Percentiles rank a stretch among this genome's conserved stretches.
Conservation (phyloP, 164 flowering plant species). For the Cinnamomum chago region DNA sequence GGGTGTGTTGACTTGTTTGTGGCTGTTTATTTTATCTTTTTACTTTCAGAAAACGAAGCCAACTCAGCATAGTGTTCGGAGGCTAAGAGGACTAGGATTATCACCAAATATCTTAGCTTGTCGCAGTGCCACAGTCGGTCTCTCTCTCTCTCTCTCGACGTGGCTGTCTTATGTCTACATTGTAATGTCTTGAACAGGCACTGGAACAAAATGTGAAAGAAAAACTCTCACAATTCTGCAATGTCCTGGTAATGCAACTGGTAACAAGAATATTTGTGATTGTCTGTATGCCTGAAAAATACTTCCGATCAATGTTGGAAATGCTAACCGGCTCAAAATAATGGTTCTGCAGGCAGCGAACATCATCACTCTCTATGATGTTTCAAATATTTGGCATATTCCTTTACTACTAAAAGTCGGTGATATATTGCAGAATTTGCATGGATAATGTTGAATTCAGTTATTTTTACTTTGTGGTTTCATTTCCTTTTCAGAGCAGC, state of each 20-base stretch:
- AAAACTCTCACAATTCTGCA: slow-evolving; percentile 86
- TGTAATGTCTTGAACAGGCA: slow-evolving; percentile 40
- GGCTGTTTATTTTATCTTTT: not conserved
- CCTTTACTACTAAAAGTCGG: slow-evolving; percentile 81
- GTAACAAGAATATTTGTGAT: not conserved
- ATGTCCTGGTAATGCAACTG: slow-evolving; percentile 63
- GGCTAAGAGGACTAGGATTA: slow-evolving; percentile 76
- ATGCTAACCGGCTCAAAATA: slow-evolving; percentile 5
- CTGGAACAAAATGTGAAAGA: slow-evolving; percentile 72
- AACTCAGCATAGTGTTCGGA: slow-evolving; percentile 90
- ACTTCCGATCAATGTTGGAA: slow-evolving; percentile 8
- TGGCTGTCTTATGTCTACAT: slow-evolving; percentile 2
- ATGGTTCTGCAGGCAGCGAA: slow-evolving; percentile 47
- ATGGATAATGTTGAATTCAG: not conserved
- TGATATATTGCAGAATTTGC: not conserved
- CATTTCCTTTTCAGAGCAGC: not conserved
- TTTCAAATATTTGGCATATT: slow-evolving; percentile 87
- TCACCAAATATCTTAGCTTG: slow-evolving; percentile 80
- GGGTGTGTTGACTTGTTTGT: not conserved
- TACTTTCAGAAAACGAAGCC: slow-evolving; percentile 86
- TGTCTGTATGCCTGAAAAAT: not conserved
- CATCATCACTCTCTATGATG: slow-evolving; percentile 75
- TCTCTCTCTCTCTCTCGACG: slow-evolving; percentile 6
- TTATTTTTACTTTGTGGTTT: not conserved
- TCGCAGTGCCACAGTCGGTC: slow-evolving; percentile 69